Percentiles rank a stretch among this genome's conserved stretches.
phyloP scores from a whole-genome alignment of 2,329 filamentous ascomycete genomes.

The Pseudogymnoascus sp. region DNA sequence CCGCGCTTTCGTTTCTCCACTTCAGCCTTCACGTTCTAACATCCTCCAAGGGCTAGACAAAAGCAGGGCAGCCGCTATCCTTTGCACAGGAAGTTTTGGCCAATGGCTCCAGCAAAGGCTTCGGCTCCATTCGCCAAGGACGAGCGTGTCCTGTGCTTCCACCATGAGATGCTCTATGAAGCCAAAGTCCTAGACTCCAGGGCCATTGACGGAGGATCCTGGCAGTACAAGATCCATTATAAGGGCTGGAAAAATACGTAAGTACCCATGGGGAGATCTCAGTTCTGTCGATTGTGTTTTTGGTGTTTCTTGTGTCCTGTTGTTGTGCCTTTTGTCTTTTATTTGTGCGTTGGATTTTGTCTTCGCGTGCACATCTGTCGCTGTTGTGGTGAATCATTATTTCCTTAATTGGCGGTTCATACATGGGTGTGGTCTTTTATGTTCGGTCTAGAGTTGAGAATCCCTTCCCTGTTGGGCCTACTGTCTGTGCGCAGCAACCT shows the following conservation, averaged over 20 bases:
- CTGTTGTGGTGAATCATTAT: not conserved
- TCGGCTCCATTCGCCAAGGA: slow-evolving; percentile 48
- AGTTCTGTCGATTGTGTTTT: not conserved
- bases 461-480: not conserved
- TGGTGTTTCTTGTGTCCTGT: not conserved
- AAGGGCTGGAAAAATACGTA: slow-evolving; percentile 98
- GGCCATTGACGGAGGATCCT: slow-evolving; percentile 58
- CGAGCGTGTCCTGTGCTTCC: slow-evolving; percentile 93
- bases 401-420: not conserved
- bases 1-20: not conserved
- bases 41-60: not conserved
- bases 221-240: slow-evolving; percentile 91
- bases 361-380: not conserved
- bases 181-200: slow-evolving; percentile 84
- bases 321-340: not conserved
- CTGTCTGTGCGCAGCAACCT: not conserved
- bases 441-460: not conserved
- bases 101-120: slow-evolving; percentile 27
- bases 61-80: no score
- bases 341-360: not conserved
- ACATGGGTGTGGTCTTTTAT: not conserved
- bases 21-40: not conserved
- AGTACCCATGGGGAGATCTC: slow-evolving; percentile 30
- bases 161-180: slow-evolving; percentile 94
- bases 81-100: no score